Evolutionary conservation across 2,329 filamentous ascomycete genomes (phyloP).

Genomic region (Mollisiaceae sp.): DNA sequence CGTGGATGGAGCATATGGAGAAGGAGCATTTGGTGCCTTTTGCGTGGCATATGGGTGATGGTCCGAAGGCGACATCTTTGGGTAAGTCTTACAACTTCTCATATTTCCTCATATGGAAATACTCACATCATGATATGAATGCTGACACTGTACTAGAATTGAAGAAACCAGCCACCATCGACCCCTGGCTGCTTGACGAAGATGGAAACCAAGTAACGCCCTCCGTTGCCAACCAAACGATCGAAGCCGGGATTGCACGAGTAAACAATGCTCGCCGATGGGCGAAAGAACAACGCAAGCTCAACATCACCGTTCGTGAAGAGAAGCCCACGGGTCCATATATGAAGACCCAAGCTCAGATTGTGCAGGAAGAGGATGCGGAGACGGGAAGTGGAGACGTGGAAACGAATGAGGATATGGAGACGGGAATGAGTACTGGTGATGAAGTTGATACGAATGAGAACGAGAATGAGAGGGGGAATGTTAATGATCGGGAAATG

Average conservation of each 20-base stretch:
- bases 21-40: slow-evolving; percentile 57
- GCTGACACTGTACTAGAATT: slow-evolving; percentile 25
- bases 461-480: background rate
- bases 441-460: slow-evolving; percentile 4
- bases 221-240: slow-evolving; percentile 55
- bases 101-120: background rate
- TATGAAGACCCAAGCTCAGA: background rate
- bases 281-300: slow-evolving; percentile 20
- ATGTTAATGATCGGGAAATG: background rate
- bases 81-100: slow-evolving; percentile 24
- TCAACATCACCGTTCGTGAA: slow-evolving; percentile 12
- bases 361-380: slow-evolving; percentile 11
- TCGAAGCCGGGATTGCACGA: slow-evolving; percentile 49
- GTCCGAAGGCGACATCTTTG: slow-evolving; percentile 51
- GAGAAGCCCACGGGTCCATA: slow-evolving; percentile 7
- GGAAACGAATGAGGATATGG: slow-evolving; percentile 8
- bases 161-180: slow-evolving; percentile 14
- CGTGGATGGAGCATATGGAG: slow-evolving; percentile 58
- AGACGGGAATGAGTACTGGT: background rate
- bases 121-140: background rate
- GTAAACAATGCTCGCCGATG: slow-evolving; percentile 36
- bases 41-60: slow-evolving; percentile 65
- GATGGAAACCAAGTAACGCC: slow-evolving; percentile 63
- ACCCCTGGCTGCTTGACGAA: slow-evolving; percentile 55
- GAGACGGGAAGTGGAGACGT: background rate